Evolutionary conservation across 2,329 filamentous ascomycete genomes (phyloP), one percentile per base, ranked within the genome.

Genomic region (Pseudogymnoascus sp.): DNA sequence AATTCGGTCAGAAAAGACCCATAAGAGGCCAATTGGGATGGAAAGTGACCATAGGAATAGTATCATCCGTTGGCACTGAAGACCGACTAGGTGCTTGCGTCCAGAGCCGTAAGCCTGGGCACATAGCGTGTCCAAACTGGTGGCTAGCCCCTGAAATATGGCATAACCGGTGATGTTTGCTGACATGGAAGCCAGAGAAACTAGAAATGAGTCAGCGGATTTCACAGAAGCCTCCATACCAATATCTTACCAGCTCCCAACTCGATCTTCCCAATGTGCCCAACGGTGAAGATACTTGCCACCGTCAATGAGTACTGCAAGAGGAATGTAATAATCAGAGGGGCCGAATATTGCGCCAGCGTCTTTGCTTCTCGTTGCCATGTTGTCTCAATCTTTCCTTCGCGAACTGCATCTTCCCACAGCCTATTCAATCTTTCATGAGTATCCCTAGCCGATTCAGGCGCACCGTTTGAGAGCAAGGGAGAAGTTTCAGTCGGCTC

Each of bases 41-140:
- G 85, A 88, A 66, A 92, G 81, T 2, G 81, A 73, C 78, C 88
- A 87, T 2, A 94, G 80, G 71, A 94, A 92, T 71, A 81, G 88
- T 1, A 90, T 79, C 90, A 93, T 93, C 62, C 90, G 82, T 75
- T 94, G 89, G 66, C 91, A 82, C 69, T 94, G 90, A 62, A 94
- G 74, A 1, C 90, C 93, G 63, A 97, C 93, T 4, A 97, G 83
- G 68, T 92, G 89, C 72, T 89, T 95, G 72, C 89, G 89, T 0
- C 93, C 93, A 0, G 90, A 95, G 2, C 94, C 93, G 72, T 95
- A 97, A 0, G 94, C 93, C 75, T 97, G 93, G 0, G 93, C 85
- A 73, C 93, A 97, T 2, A 97, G 84, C 0, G 93, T 97, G 75
- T 97, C 93, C 38, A 97, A 80, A 66, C 88, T 91, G 4, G 93